Conservation (phyloP, 257 asterid species). For the Solanum habrochaites region DNA sequence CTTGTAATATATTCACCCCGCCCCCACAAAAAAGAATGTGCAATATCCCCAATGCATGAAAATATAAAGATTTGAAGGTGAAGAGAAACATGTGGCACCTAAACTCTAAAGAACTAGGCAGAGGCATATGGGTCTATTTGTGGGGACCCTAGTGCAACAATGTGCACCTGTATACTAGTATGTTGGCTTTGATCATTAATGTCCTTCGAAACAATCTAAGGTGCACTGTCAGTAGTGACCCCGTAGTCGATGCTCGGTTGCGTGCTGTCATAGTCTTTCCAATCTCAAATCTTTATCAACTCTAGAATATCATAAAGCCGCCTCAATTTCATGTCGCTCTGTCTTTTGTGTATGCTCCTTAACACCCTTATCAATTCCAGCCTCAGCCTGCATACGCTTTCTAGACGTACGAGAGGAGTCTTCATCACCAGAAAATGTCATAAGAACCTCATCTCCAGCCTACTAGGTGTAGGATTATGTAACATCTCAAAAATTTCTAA, state of each 20-base stretch:
- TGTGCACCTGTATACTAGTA: neutral
- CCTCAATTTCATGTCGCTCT: neutral
- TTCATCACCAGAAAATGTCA: neutral
- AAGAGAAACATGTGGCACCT: neutral
- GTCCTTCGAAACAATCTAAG: neutral
- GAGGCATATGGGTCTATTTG: neutral
- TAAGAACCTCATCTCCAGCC: neutral
- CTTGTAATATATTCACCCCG: no score
- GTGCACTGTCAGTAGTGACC: neutral
- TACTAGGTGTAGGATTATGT: neutral
- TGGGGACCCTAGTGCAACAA: neutral
- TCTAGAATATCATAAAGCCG: fast-evolving
- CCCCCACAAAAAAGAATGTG: neutral
- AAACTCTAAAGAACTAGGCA: neutral
- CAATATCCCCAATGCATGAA: neutral
- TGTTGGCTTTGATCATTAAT: neutral
- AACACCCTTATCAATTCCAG: neutral
- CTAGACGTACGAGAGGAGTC: neutral
- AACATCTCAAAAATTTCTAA: no score
- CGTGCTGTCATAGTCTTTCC: neutral
- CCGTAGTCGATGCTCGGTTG: fast-evolving
- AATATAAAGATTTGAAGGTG: neutral
- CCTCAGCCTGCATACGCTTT: neutral
- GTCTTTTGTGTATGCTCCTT: neutral
- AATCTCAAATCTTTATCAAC: neutral